phyloP scores from a whole-genome alignment of 176 grass and related monocot species.

The Ensete ventricosum region DNA sequence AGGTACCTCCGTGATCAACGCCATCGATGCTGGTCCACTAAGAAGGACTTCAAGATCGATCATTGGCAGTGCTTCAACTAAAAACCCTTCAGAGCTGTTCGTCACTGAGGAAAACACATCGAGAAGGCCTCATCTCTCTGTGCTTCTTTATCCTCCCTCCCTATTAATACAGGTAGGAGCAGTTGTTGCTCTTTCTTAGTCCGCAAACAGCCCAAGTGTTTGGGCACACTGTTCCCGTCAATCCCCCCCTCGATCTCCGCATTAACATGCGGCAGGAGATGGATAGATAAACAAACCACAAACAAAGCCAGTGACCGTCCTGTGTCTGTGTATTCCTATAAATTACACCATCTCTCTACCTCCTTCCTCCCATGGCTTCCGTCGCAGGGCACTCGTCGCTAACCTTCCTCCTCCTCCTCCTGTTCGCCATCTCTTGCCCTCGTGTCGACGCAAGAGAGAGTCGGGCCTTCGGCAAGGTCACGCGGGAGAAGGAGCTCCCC shows the following conservation, averaged over 20 bases:
- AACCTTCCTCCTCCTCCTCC: not conserved
- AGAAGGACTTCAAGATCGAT: no score
- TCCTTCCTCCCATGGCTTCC: not conserved
- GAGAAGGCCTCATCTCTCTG: no score
- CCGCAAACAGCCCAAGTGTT: not conserved
- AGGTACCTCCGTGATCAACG: no score
- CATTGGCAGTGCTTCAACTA: no score
- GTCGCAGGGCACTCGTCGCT: not conserved
- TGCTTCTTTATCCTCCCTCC: no score
- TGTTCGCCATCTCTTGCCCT: not conserved
- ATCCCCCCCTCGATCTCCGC: not conserved
- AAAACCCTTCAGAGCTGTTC: no score
- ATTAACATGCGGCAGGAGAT: not conserved
- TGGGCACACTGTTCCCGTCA: not conserved
- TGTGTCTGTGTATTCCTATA: not conserved
- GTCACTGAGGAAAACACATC: no score
- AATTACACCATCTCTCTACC: not conserved
- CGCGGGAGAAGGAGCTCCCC: not conserved
- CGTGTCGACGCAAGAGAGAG: not conserved
- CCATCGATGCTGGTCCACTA: no score
- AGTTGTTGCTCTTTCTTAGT: not conserved
- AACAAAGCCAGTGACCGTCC: not conserved
- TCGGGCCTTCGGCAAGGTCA: not conserved
- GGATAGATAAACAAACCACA: no score
- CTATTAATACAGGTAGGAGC: no score